Evolutionary conservation across 208 protist species (phyloP), one percentile per base, ranked within the genome.

Genomic region (Acanthamoeba rhysodes): DNA sequence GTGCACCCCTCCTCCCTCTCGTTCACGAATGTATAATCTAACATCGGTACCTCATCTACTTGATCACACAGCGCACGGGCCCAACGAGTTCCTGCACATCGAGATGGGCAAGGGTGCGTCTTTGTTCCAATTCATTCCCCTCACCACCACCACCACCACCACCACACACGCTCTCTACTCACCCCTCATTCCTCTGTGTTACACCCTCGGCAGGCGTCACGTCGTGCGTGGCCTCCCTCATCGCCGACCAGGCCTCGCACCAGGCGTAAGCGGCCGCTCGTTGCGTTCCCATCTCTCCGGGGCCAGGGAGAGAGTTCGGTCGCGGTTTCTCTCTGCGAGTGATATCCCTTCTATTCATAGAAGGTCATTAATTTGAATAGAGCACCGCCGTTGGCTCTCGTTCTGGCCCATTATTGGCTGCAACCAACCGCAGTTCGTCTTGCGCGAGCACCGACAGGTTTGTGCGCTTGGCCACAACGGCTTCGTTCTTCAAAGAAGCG

Each of bases 41-140:
- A 34, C 45, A n/a, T 24, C 45, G 0, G 24, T 0, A 59, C 84
- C 0, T 9, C 18, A 72, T 48, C 5, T n/a, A 20, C 24, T 74
- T 4, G 22, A 2, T 27, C 50, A 16, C 20, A 37, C 66, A 93
- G 98, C 98, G 20, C 99, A 99, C 95, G 98, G 99, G 27, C 98
- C 98, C 32, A 99, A 99, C 95, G 99, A 99, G 96, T 99, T 99
- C 94, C 95, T 99, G 22, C 96, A 99, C 94, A 98, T 99, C 84
- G 87, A 96, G 12, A 99, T 98, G 92, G 91, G 91, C 91, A 94
- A 94, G 57, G 91, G 87, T 93, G 66, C 87, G 80, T 41, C 29
- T n/a, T 41, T 4, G 50, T 37, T 32, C 29, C 8, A 6, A 0
- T 64, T 6, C 14, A 24, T 29, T 3, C 32, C 32, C 8, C 66